Conservation (phyloP, 2,329 filamentous ascomycete genomes). For the Pseudogymnoascus sp. region DNA sequence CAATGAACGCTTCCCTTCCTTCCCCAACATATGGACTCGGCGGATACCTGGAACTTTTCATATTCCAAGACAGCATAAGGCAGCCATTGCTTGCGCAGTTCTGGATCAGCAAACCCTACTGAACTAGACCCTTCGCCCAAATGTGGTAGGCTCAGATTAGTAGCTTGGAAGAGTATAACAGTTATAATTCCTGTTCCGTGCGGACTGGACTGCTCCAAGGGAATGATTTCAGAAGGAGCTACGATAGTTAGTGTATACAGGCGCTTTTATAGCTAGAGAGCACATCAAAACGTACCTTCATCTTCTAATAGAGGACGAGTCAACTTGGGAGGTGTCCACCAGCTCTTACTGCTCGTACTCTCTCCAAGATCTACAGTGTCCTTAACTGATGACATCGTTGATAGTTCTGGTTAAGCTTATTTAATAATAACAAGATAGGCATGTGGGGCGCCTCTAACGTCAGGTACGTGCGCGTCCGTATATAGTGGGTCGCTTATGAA, state of each 20-base stretch:
- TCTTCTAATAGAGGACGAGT: background rate
- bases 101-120: background rate
- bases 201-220: background rate
- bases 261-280: background rate
- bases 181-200: constrained; percentile 4
- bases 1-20: constrained; percentile 80
- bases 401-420: background rate
- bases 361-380: background rate
- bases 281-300: background rate
- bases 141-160: constrained; percentile 8
- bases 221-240: background rate
- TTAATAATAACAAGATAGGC: background rate
- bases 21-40: constrained; percentile 86
- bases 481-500: background rate
- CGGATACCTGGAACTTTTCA: constrained; percentile 94
- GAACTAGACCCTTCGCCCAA: background rate
- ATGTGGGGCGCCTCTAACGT: background rate
- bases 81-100: constrained; percentile 48
- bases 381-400: background rate
- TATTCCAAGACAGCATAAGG: constrained; percentile 92
- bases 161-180: constrained; percentile 10
- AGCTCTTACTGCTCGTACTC: background rate
- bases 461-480: background rate
- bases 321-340: background rate
- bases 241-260: background rate